phyloP scores from a whole-genome alignment of 2,329 filamentous ascomycete species.

The Fusarium sulawesiense region DNA sequence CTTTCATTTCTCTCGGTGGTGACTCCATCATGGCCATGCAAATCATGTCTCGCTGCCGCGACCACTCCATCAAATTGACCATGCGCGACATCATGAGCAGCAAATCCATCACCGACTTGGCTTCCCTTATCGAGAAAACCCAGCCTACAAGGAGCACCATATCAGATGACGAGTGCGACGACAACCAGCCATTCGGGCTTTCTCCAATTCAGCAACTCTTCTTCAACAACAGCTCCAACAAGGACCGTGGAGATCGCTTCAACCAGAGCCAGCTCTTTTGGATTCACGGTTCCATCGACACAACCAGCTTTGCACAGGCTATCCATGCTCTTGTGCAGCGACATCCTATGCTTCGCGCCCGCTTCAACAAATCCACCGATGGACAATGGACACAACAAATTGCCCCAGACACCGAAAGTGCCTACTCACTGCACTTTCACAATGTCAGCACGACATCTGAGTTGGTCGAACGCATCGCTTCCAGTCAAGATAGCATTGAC shows the following conservation, averaged over 20 bases:
- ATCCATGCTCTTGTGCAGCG: constrained; percentile 44
- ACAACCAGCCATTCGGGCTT: constrained; percentile 48
- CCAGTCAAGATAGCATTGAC: constrained; percentile 8
- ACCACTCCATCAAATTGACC: constrained; percentile 45
- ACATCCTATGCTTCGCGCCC: constrained; percentile 53
- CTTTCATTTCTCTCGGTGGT: constrained; percentile 56
- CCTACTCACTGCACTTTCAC: constrained; percentile 37
- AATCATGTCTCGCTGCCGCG: constrained; percentile 54
- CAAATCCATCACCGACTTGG: constrained; percentile 47
- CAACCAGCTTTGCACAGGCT: constrained; percentile 31
- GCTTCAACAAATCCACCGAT: constrained; percentile 38
- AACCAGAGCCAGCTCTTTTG: constrained; percentile 59
- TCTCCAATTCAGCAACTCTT: constrained; percentile 60
- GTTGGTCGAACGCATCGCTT: not conserved
- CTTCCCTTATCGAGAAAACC: constrained; percentile 1
- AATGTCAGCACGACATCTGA: constrained; percentile 18
- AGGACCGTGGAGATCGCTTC: constrained; percentile 51
- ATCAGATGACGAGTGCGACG: not conserved
- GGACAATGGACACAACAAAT: constrained; percentile 44
- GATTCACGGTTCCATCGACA: constrained; percentile 37
- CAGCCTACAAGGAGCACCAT: not conserved
- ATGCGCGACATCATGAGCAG: constrained; percentile 50
- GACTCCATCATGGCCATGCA: constrained; percentile 60
- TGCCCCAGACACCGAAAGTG: constrained; percentile 20
- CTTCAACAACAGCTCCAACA: constrained; percentile 48